Base-by-base conservation (phyloP, 805 yeast species). In the Starmerella vaccinii region DNA sequence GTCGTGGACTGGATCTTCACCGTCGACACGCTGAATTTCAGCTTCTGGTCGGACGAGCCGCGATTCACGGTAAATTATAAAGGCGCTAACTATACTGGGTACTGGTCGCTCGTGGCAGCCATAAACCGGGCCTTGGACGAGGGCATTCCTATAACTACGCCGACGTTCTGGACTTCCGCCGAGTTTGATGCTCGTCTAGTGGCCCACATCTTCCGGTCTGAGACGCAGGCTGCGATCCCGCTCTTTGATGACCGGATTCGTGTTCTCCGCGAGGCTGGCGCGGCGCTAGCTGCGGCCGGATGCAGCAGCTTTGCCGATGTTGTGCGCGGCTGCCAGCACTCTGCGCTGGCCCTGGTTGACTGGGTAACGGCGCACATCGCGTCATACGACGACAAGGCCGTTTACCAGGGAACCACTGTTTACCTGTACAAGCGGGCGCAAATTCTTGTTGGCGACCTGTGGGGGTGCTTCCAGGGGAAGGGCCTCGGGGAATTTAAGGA, bases 91-190 rank as follows among this genome's bases (percentile, higher is more conserved):
- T 71, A 68, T 59, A 71, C 75, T 0, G 75, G 75, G 10, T 71
- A 71, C 58, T 70, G 75, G 75, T 68, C 73, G 46, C 59, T 71
- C 22, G 66, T 63, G 15, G 75, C 75, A 1, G 71, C 71, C 12
- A 59, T 71, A 16, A 67, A 71, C 55, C 55, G 70, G n/a, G 74
- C 74, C 1, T 52, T 71, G 22, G 70, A 65, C 22, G 62, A 62
- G n/a, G 68, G 65, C 1, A 58, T 70, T 9, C 68, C 70, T 2
- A 62, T 71, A 27, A 70, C 72, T 2, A 45, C 54, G 3, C 72
- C 73, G 2, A 12, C 37, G 18, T 68, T 59, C 49, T 71, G 75
- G 74, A 33, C 39, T 0, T 40, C 58, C 15, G 45, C 35, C 1
- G 63, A 59, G n/a, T 61, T 64, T 32, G 58, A 61, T 4, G 34